phyloP scores from a whole-genome alignment of 75 land plant genomes.

The Sequoia sempervirens region DNA sequence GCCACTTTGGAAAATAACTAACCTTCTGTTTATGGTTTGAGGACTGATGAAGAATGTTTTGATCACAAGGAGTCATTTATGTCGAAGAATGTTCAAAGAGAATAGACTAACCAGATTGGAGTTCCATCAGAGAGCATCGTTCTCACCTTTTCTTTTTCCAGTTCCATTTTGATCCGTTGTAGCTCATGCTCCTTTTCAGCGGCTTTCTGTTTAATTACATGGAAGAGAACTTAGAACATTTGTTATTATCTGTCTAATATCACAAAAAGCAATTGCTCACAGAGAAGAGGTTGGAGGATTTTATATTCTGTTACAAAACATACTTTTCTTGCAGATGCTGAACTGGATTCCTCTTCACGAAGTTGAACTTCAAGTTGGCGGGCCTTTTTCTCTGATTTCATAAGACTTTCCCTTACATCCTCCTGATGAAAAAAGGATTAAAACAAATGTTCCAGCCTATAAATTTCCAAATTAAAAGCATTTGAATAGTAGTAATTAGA shows the following conservation, averaged over 20 bases:
- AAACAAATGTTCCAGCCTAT: not conserved
- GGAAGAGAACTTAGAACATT: not conserved
- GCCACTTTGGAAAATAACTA: not conserved
- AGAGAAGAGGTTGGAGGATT: not conserved
- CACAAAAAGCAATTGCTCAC: not conserved
- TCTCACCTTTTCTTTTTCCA: conserved; percentile 86
- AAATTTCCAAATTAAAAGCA: not conserved
- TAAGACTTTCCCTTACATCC: conserved; percentile 64
- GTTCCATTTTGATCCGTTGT: conserved; percentile 42
- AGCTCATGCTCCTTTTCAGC: conserved; percentile 55
- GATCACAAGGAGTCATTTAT: not conserved
- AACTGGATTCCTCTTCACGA: conserved; percentile 45
- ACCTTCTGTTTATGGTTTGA: not conserved
- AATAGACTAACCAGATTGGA: not conserved
- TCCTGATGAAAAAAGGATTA: conserved; percentile 40
- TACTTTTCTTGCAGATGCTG: conserved; percentile 48
- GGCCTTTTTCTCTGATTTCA: conserved; percentile 68
- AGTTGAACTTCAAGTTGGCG: conserved; percentile 67
- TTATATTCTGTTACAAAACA: not conserved
- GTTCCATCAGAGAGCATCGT: conserved; percentile 5
- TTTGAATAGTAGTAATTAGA: not conserved
- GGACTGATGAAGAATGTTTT: not conserved
- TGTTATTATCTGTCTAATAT: not conserved
- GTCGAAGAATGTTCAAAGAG: not conserved
- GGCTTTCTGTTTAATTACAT: conserved; percentile 33